These are phyloP conservation scores for Botrytis deweyae DNA, from an alignment of 2,329 filamentous ascomycete species.

Conservation along the genomic window DNA sequence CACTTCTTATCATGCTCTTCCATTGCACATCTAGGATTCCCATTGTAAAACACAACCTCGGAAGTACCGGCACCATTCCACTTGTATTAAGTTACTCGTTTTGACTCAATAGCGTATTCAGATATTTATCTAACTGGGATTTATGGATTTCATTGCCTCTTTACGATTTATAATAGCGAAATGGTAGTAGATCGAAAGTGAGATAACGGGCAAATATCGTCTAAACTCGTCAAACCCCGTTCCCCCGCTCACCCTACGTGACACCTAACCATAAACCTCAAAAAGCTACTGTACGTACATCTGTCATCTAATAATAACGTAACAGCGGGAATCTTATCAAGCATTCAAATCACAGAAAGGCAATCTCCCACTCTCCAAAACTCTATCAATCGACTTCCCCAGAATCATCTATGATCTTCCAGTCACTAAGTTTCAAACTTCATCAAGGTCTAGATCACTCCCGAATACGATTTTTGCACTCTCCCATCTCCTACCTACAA, in stretches of 20 bases:
- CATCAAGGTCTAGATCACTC: no score
- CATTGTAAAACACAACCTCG: neutral
- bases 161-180: neutral
- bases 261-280: neutral
- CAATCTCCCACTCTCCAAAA: neutral
- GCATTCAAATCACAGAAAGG: neutral
- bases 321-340: neutral
- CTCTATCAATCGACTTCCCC: neutral
- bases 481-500: neutral
- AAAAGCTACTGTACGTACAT: neutral
- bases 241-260: neutral
- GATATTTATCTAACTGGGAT: neutral
- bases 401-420: neutral
- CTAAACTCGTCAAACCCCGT: neutral
- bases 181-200: neutral
- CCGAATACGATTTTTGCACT: neutral
- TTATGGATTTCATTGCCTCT: rapidly evolving
- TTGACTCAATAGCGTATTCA: neutral
- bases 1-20: neutral
- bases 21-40: neutral
- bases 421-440: neutral
- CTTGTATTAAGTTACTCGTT: neutral
- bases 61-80: neutral
- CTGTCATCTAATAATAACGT: neutral
- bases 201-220: neutral